Percentiles rank a stretch among this genome's conserved stretches.
Conservation (phyloP, 257 asterid genomes). For the Linaria vulgaris region DNA sequence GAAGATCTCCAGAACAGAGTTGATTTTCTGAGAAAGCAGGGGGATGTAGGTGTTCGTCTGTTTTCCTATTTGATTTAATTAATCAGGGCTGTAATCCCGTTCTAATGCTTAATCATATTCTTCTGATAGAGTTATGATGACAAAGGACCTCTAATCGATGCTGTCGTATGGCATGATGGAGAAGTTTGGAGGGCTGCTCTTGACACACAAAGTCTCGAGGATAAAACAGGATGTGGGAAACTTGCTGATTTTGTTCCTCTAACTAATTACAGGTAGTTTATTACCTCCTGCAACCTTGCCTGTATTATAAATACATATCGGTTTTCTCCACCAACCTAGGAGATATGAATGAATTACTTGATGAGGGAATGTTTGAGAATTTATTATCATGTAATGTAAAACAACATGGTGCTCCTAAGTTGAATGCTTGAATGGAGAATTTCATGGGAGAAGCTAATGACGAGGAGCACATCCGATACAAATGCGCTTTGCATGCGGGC, state of each 20-base stretch:
- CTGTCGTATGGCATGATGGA: slow-evolving; percentile 99
- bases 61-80: slow-evolving; percentile 21
- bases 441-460: not conserved
- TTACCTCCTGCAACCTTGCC: slow-evolving; percentile 17
- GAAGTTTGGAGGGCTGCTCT: slow-evolving; percentile 96
- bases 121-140: slow-evolving; percentile 74
- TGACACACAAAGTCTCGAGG: slow-evolving; percentile 89
- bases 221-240: slow-evolving; percentile 72
- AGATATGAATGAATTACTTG: slow-evolving; percentile 3
- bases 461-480: not conserved
- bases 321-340: slow-evolving; percentile 18
- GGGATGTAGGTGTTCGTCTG: slow-evolving; percentile 51
- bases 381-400: slow-evolving; percentile 9
- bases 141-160: slow-evolving; percentile 93
- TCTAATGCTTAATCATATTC: slow-evolving; percentile 24
- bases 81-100: slow-evolving; percentile 24
- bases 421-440: not conserved
- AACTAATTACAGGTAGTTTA: slow-evolving; percentile 80
- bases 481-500: not conserved
- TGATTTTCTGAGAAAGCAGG: slow-evolving; percentile 88
- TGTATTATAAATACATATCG: not conserved
- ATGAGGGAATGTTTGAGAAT: slow-evolving; percentile 8
- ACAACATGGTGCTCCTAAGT: slow-evolving; percentile 2
- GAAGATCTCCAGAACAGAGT: slow-evolving; percentile 91
- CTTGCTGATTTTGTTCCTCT: slow-evolving; percentile 86